Evolutionary conservation across 495 filamentous ascomycete species (phyloP).

Genomic region (Penicillium simplicissimum): DNA sequence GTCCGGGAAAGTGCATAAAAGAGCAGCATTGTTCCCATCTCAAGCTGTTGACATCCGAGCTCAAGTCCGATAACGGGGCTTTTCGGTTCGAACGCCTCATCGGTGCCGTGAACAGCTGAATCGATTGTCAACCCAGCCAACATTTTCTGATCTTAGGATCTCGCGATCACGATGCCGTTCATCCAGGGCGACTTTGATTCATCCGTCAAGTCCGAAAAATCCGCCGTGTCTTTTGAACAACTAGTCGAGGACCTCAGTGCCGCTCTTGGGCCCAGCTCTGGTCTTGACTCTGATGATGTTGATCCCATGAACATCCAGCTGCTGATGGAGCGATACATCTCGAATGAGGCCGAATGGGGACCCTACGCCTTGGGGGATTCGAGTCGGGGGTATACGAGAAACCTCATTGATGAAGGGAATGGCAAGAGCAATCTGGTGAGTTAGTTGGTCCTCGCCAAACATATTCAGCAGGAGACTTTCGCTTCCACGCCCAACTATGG

Average conservation of each 20-base stretch:
- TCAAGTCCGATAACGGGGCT: constrained; percentile 21
- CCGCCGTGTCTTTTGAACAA: constrained; percentile 58
- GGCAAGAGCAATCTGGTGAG: constrained; percentile 86
- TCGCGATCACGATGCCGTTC: constrained; percentile 35
- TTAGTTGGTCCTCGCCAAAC: constrained; percentile 22
- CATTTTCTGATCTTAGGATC: neutral
- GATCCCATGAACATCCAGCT: constrained; percentile 65
- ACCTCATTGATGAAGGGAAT: constrained; percentile 87
- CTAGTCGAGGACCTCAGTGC: constrained; percentile 72
- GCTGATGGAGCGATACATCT: constrained; percentile 72
- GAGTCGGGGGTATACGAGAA: constrained; percentile 74
- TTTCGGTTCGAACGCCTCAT: neutral
- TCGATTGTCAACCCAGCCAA: neutral
- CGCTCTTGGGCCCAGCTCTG: constrained; percentile 73
- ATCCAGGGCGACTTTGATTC: constrained; percentile 23
- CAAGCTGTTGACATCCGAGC: neutral
- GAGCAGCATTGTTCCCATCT: neutral
- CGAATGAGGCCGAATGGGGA: constrained; percentile 67
- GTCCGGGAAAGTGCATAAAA: neutral
- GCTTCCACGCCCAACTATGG: no score
- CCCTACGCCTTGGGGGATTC: constrained; percentile 67
- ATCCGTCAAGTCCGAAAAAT: constrained; percentile 10
- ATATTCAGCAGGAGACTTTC: no score
- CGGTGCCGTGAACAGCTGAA: neutral
- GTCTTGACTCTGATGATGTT: constrained; percentile 76